Base-by-base conservation (phyloP, 2,329 filamentous ascomycete genomes). In the Alternaria sp. region DNA sequence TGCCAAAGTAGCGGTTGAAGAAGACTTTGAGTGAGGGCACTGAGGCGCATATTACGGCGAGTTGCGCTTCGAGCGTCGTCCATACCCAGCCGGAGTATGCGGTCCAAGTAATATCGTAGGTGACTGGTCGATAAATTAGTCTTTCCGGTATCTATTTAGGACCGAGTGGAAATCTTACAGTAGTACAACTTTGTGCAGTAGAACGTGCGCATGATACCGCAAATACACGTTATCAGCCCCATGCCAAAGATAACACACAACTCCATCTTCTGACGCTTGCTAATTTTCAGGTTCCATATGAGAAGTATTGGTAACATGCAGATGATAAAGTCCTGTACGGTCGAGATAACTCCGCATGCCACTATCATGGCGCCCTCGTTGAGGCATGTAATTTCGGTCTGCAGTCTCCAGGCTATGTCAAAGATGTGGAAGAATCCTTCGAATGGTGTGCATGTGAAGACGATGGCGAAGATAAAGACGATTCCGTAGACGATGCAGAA, bases 211-310 rank as follows among this genome's bases (percentile, higher is more conserved):
- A 80, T 60, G 13, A 75, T 65, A 44, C 77, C 73, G 29, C 72
- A 75, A 4, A 75, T 62, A 41, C 73, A 77, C 1, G 73, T 72
- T 26, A 83, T 70, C 4, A 82, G 71, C 1, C 81, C 79, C 7
- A 81, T 57, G 5, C 70, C 79, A 72, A 80, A 76, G 65, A 83
- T 76, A 41, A 80, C 78, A 41, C 81, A 79, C 5, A 81, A 66
- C 0, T 76, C 79, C 26, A 80, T 56, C 66, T 81, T 82, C 63
- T 83, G 81, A 17, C 74, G 69, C 14, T 55, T 66, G 4, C 79
- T 73, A 37, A 83, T 76, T 28, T 78, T 73, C 5, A 83, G 69
- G n/a, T 80, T 77, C 70, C 78, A 74, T 6, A 82, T 78, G 29
- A 83, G 75, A 23, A 82, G 72, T 10, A 80, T 69, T 0, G 81